Evolutionary conservation across 1,139 yeast species (phyloP), one percentile per base, ranked within the genome.

Genomic region (Taphrina confusa): DNA sequence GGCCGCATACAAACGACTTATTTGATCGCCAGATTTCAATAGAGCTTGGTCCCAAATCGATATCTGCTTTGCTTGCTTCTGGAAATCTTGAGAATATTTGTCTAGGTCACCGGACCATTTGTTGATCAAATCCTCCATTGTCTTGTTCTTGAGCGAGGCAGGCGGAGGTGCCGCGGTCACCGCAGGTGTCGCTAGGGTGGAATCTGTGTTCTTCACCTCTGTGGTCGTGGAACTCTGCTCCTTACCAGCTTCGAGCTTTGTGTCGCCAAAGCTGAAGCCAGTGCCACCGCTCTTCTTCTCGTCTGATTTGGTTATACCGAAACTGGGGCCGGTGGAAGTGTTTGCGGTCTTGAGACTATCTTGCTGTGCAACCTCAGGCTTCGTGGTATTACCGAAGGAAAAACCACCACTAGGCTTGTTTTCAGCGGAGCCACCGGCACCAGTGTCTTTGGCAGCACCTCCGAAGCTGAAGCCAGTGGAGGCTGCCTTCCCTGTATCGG

Each of bases 51-150:
- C 98, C 96, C 97, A 91, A 60, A 80, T 79, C 64, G 85, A 83
- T 27, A 91, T 84, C 64, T 85, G 86, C 18, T 78, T 75, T 18
- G 96, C 85, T 69, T 87, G 94, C n/a, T 79, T 73, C 63, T 85
- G 85, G 73, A 91, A 92, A 36, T 87, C 84, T 28, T 79, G 78
- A 1, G 92, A 81, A 0, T 95, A 83, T 22, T 81, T 79, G 2
- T 91, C 78, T 63, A 92, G 75, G 67, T 94, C 95, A 62, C 83
- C 82, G 0, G 97, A 87, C 99, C 98, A 94, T 73, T 87, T 90
- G 31, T 90, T 82, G 57, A 94, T 87, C 65, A 92, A 80, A 71
- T 92, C 98, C 68, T 92, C 98, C 71, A 94, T 77, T 0, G 96
- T 89, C 71, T 89, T 89, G 74, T 92, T 92, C 68, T 87, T 90